phyloP scores from a whole-genome alignment of 2,329 filamentous ascomycete species.

The Scopulariopsis brevicaulis region DNA sequence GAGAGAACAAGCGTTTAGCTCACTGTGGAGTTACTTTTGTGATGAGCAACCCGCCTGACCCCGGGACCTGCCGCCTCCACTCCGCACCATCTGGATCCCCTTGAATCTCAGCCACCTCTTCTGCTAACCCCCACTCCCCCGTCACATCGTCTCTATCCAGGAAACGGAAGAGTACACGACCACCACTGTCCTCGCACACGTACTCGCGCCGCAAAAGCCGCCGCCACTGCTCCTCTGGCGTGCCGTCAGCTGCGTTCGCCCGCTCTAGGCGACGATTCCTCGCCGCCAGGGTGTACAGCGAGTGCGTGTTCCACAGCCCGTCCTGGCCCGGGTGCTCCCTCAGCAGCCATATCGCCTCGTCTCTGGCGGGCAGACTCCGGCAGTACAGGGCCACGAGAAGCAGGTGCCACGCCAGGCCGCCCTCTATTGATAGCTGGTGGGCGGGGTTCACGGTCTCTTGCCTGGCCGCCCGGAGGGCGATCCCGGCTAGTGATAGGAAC shows the following conservation, averaged over 20 bases:
- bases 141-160: constrained; percentile 13
- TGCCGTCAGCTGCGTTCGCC: constrained; percentile 16
- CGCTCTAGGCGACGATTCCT: constrained; percentile 16
- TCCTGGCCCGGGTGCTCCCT: constrained; percentile 20
- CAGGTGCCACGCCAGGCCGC: constrained; percentile 13
- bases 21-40: no score
- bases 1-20: no score
- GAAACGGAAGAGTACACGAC: constrained; percentile 18
- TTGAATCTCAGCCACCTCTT: constrained; percentile 21
- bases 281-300: constrained; percentile 15
- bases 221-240: constrained; percentile 16
- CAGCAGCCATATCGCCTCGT: constrained; percentile 18
- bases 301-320: constrained; percentile 17
- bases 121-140: constrained; percentile 23
- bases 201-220: constrained; percentile 20
- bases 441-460: constrained; percentile 11
- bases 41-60: no score
- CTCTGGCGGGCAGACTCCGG: constrained; percentile 18
- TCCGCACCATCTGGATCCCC: constrained; percentile 16
- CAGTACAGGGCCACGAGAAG: constrained; percentile 15
- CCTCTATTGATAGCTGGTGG: constrained; percentile 17
- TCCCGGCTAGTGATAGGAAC: constrained; percentile 18
- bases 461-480: constrained; percentile 8
- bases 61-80: constrained; percentile 16
- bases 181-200: constrained; percentile 20